These are phyloP conservation scores for Lunularia cruciata DNA, from an alignment of 225 moss, liverwort and hornwort species.

Conservation along the genomic window DNA sequence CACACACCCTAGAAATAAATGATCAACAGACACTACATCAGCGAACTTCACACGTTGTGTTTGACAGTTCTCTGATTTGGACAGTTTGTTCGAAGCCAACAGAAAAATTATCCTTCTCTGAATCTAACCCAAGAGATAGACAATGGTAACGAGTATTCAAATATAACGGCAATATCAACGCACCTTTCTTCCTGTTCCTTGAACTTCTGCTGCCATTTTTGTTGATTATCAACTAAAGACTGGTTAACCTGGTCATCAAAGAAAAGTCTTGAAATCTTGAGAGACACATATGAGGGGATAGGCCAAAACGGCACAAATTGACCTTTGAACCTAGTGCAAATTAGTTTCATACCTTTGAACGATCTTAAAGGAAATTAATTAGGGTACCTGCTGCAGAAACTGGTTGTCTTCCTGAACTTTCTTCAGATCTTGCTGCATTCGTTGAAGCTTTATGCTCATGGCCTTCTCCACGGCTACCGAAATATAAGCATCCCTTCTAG, in stretches of 20 bases:
- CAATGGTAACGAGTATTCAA: no score
- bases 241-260: constrained; percentile 58
- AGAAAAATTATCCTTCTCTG: no score
- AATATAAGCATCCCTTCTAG: constrained; percentile 60
- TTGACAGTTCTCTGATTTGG: no score
- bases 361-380: neutral
- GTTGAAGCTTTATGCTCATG: constrained; percentile 66
- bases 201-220: constrained; percentile 68
- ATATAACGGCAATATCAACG: neutral
- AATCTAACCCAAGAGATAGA: no score
- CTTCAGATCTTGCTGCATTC: constrained; percentile 64
- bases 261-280: neutral
- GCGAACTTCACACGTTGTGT: no score
- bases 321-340: no score
- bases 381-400: constrained; percentile 72
- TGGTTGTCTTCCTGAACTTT: constrained; percentile 66
- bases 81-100: no score
- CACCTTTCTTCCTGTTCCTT: constrained; percentile 83
- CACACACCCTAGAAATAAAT: neutral
- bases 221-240: constrained; percentile 78
- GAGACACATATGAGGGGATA: neutral
- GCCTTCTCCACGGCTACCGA: constrained; percentile 76
- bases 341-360: no score
- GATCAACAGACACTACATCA: neutral
- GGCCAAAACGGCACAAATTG: no score